phyloP scores from a whole-genome alignment of 2,329 filamentous ascomycete species.

The Botrytis sinoallii region DNA sequence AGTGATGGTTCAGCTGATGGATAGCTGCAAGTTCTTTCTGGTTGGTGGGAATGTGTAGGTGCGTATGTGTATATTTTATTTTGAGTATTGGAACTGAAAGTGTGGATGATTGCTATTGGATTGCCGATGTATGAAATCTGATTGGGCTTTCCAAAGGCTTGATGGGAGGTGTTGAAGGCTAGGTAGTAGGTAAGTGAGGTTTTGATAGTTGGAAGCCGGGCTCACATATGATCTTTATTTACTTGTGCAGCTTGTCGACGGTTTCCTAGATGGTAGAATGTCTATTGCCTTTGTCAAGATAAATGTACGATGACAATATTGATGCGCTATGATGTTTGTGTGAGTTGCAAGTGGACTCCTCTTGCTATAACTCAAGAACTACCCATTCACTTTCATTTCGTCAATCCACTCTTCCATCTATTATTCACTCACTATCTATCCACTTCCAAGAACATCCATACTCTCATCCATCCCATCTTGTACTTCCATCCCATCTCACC shows the following conservation, averaged over 20 bases:
- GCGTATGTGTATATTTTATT: background rate
- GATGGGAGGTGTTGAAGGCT: background rate
- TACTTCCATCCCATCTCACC: background rate
- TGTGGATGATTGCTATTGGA: background rate
- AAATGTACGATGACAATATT: fast-evolving
- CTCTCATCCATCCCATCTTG: background rate
- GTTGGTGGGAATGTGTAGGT: too few relatives aligned
- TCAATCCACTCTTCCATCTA: background rate
- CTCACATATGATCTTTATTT: background rate
- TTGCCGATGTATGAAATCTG: background rate
- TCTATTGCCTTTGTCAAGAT: background rate
- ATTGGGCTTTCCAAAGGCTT: background rate
- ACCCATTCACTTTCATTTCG: background rate
- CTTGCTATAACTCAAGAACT: background rate
- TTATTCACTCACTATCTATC: background rate
- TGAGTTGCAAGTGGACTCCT: background rate
- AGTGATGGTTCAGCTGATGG: background rate
- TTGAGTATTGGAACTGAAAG: background rate
- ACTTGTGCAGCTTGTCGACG: too few relatives aligned
- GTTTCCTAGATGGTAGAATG: fast-evolving
- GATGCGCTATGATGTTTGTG: background rate
- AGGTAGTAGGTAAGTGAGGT: background rate
- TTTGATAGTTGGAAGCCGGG: background rate
- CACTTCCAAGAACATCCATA: background rate
- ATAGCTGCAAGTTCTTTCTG: too few relatives aligned